Evolutionary conservation across 352 stramenopile genomes (phyloP).

Genomic region (Globisporangium takayamanum): DNA sequence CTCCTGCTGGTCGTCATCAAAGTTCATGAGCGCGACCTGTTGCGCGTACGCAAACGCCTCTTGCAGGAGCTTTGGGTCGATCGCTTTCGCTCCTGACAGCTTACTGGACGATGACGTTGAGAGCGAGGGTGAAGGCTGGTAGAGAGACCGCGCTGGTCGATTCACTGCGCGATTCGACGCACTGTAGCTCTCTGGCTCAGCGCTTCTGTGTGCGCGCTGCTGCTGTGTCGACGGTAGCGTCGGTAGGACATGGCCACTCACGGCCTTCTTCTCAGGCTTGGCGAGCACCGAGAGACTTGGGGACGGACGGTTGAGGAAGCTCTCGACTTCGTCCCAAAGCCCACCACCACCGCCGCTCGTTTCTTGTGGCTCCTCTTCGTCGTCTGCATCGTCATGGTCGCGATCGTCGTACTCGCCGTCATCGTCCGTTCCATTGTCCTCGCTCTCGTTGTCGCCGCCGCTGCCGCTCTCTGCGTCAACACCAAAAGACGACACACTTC

Average conservation of each 20-base stretch:
- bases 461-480: neutral
- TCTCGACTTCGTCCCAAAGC: conserved; percentile 71
- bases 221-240: conserved; percentile 21
- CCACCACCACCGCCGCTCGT: conserved; percentile 19
- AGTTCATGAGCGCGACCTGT: conserved; percentile 36
- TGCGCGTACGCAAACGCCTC: conserved; percentile 72
- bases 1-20: conserved; percentile 32
- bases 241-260: conserved; percentile 29
- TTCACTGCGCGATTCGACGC: conserved; percentile 1
- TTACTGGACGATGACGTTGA: conserved; percentile 3
- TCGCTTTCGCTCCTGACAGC: conserved; percentile 19
- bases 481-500: neutral
- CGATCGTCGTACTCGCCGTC: conserved; percentile 16
- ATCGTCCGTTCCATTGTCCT: neutral
- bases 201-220: conserved; percentile 10
- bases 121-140: neutral
- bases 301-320: conserved; percentile 65
- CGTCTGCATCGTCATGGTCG: conserved; percentile 7
- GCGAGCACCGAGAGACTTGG: conserved; percentile 41
- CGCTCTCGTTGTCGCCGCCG: neutral
- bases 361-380: conserved; percentile 39
- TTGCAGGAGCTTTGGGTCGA: conserved; percentile 64
- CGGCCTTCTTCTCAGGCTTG: conserved; percentile 23
- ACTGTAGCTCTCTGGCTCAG: conserved; percentile 25
- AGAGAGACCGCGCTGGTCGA: conserved; percentile 16